These are phyloP conservation scores for Flaveria robusta DNA, from an alignment of 129 eudicot species.

Conservation along the genomic window DNA sequence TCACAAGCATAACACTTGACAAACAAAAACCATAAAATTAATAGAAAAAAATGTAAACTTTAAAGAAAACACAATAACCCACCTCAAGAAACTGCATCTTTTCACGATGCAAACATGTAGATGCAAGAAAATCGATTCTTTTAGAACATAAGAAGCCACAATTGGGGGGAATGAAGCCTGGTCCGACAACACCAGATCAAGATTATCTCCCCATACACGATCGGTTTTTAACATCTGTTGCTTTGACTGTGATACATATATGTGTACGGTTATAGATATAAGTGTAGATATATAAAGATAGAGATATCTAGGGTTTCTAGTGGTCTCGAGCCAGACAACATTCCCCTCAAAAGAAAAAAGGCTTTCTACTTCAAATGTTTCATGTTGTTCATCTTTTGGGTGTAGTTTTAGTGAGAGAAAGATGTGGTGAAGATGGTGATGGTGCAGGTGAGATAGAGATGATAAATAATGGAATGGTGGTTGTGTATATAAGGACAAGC, in stretches of 20 bases:
- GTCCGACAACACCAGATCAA: constrained; percentile 65
- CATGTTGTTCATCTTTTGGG: constrained; percentile 8
- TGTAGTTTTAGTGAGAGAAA: constrained; percentile 14
- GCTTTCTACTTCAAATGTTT: constrained; percentile 17
- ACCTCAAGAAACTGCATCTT: constrained; percentile 17
- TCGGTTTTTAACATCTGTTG: not conserved
- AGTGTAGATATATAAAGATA: not conserved
- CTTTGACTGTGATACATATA: constrained; percentile 12
- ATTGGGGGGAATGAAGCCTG: constrained; percentile 99
- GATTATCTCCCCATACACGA: not conserved
- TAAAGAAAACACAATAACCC: not conserved
- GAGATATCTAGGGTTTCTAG: constrained; percentile 32
- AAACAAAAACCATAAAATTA: not conserved
- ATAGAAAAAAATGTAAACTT: not conserved
- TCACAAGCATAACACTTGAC: constrained; percentile 5
- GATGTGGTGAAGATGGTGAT: constrained; percentile 14
- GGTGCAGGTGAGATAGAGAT: constrained; percentile 23
- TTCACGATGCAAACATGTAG: constrained; percentile 10
- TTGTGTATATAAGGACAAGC: constrained; percentile 37
- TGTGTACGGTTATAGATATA: not conserved
- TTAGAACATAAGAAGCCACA: constrained; percentile 26
- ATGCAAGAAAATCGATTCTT: constrained; percentile 19
- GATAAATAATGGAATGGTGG: constrained; percentile 38
- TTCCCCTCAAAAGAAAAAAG: constrained; percentile 64
- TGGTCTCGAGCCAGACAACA: constrained; percentile 88